Percentiles rank a stretch among this genome's conserved stretches.
Conservation (phyloP, 2,329 filamentous ascomycete species). For the Fusarium abutilonis region DNA sequence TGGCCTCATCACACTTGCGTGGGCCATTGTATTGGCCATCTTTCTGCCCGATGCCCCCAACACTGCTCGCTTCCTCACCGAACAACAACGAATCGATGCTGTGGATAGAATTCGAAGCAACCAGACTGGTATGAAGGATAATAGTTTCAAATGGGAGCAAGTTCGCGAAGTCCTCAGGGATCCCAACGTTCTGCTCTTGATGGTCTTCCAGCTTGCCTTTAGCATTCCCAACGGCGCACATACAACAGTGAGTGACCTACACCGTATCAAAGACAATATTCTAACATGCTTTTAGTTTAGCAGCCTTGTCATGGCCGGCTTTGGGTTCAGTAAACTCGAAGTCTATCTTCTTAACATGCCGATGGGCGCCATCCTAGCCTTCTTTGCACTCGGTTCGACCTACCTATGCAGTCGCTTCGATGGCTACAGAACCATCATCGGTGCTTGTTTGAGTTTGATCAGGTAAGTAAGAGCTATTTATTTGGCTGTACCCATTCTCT, state of each 20-base stretch:
- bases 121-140: conserved; percentile 37
- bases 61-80: conserved; percentile 29
- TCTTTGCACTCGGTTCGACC: conserved; percentile 31
- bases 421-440: conserved; percentile 33
- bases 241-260: conserved; percentile 25
- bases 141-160: conserved; percentile 38
- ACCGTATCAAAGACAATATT: fast-evolving
- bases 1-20: conserved; percentile 35
- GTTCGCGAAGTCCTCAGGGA: conserved; percentile 36
- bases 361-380: conserved; percentile 33
- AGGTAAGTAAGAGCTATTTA: conserved; percentile 13
- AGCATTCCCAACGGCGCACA: conserved; percentile 39
- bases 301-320: conserved; percentile 41
- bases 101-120: conserved; percentile 34
- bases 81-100: conserved; percentile 27
- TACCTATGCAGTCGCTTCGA: conserved; percentile 35
- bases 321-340: conserved; percentile 35
- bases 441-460: conserved; percentile 29
- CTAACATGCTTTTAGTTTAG: conserved; percentile 30
- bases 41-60: conserved; percentile 35
- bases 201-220: conserved; percentile 34
- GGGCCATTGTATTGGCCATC: conserved; percentile 22
- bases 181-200: conserved; percentile 34
- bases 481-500: not conserved
- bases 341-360: conserved; percentile 41